Evolutionary conservation across 768 basidiomycete species (phyloP), one percentile per base, ranked within the genome.

Genomic region (Rhodosporidiobolus sp.): DNA sequence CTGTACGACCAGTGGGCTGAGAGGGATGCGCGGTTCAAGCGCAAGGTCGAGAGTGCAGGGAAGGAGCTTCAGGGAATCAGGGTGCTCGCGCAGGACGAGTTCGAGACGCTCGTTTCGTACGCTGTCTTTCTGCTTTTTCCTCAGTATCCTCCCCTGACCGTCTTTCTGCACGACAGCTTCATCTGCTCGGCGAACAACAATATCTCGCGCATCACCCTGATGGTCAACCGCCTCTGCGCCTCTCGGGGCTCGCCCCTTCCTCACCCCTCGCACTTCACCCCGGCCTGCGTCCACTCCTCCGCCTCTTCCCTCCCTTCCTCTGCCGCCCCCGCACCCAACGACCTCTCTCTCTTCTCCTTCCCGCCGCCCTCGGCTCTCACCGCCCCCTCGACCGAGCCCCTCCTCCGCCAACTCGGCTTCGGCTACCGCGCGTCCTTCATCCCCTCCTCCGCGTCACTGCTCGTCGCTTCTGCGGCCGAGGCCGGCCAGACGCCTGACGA

Each of bases 131-230:
- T 52, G 56, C 50, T 26, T 24, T 32, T 35, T 34, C 24, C 35
- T 10, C 24, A 1, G n/a, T 49, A 28, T 24, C 28, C 22, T 28
- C 50, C 54, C 65, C 49, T 43, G 55, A 56, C 35, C 52, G 48
- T 32, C 46, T 17, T 67, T 45, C 46, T 60, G 22, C 26, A 7
- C 38, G 38, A 24, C 48, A 72, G 94, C 16, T 99, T 98, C 83
- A 96, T 99, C 75, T 98, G 95, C 79, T 96, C 94, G 4, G 91
- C 92, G 4, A 97, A 97, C 79, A 98, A 98, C 80, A 94, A 98
- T 77, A 98, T 99, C 62, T 82, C 87, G 10, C 90, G 96, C 11
- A 99, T 99, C 77, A 90, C 92, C 24, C 90, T 90, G 68, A 94
- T 98, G 90, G 88, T 98, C 38, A 89, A 91, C 72, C 85, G 86